Conservation (phyloP, 139 green algal species). For the Trebouxia sp. region DNA sequence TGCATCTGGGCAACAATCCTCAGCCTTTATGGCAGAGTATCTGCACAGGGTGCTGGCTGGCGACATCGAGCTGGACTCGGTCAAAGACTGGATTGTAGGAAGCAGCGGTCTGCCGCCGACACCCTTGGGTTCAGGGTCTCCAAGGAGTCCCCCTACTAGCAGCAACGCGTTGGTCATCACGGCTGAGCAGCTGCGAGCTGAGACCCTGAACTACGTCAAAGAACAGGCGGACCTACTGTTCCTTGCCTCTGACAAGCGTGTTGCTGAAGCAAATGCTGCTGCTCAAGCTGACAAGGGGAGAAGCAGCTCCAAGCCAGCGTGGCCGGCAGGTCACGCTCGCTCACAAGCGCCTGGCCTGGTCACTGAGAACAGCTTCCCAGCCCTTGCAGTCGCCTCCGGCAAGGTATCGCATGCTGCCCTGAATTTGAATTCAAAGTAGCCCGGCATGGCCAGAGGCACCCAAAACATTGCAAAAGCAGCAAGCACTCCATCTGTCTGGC, state of each 20-base stretch:
- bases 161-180: neutral
- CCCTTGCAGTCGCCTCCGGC: neutral
- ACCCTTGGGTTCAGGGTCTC: neutral
- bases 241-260: neutral
- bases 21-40: neutral
- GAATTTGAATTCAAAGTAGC: no score
- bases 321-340: no score
- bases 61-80: neutral
- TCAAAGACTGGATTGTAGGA: neutral
- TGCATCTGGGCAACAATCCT: no score
- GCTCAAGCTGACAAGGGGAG: no score
- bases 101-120: neutral
- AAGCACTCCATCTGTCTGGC: no score
- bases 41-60: neutral
- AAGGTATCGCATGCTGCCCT: neutral
- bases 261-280: neutral
- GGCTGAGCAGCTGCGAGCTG: neutral
- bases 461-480: slow-evolving; percentile 7
- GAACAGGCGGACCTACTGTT: slow-evolving; percentile 2
- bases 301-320: no score
- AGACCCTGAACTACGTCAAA: neutral
- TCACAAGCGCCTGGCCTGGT: neutral
- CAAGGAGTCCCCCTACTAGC: neutral
- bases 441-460: no score
- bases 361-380: neutral